Conservation (phyloP, 768 basidiomycete species). For the Termitomyces sp. region DNA sequence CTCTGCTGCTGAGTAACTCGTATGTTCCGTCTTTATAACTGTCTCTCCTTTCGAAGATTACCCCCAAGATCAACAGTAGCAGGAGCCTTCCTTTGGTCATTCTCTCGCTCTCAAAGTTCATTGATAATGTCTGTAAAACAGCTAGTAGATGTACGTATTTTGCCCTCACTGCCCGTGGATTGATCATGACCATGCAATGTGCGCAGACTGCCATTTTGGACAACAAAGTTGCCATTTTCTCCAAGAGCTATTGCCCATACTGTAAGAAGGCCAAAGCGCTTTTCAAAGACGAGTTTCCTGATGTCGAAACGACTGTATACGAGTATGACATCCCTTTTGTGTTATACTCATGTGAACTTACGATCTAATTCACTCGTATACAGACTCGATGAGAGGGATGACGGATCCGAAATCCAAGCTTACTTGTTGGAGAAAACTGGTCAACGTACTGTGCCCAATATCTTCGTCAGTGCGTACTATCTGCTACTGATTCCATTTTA, state of each 20-base stretch:
- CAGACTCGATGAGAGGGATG: constrained; percentile 56
- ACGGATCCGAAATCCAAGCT: constrained; percentile 58
- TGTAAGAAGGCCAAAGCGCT: constrained; percentile 45
- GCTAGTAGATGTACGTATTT: constrained; percentile 36
- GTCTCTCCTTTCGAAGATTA: constrained; percentile 8
- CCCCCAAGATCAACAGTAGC: constrained; percentile 11
- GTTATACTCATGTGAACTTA: background rate
- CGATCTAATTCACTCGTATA: background rate
- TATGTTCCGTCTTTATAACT: constrained; percentile 17
- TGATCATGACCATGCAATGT: background rate
- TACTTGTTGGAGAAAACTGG: constrained; percentile 61
- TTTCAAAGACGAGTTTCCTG: constrained; percentile 33
- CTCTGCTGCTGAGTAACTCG: constrained; percentile 10
- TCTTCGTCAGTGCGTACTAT: constrained; percentile 63
- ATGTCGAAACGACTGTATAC: constrained; percentile 31
- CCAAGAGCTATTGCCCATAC: constrained; percentile 54
- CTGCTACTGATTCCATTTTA: background rate
- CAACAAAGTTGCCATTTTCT: constrained; percentile 55
- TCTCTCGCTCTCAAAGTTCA: constrained; percentile 23
- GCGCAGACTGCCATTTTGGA: constrained; percentile 38
- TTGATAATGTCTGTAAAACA: constrained; percentile 33
- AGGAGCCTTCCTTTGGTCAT: constrained; percentile 22
- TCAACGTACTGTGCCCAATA: constrained; percentile 70
- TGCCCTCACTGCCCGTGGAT: background rate
- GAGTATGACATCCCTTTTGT: constrained; percentile 35